Evolutionary conservation across 2,329 filamentous ascomycete species (phyloP), one percentile per base, ranked within the genome.

Genomic region (Xylaria arbuscula): DNA sequence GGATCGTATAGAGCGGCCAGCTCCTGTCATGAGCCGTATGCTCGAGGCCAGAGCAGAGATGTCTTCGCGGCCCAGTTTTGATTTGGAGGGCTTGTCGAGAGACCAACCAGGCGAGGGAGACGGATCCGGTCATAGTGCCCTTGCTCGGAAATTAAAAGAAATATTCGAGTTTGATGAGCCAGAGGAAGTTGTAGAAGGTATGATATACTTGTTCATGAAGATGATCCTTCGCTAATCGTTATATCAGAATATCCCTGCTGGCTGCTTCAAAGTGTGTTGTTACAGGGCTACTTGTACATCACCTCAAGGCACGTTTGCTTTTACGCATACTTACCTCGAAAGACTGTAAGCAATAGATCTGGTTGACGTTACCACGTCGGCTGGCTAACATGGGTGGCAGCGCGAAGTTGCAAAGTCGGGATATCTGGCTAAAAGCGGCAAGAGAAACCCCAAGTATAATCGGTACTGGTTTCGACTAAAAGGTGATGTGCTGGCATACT

Each of bases 241-340:
- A 42, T 19, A 3, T 42, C 79, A 89, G 95, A 98, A 83, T 98
- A 97, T 78, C 92, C 94, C 9, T 98, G 95, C 81, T 98, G 93
- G 90, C 83, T 98, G 47, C 83, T 98, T 40, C 94, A 98, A 78
- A 97, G 92, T 76, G 93, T 97, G 53, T 84, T 98, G 36, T 86
- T 98, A 9, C 94, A 98, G 78, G 96, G 96, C 6, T 98, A 96
- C 78, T 91, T 99, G 87, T 98, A 98, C 81, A 93, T 99, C 76
- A 98, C 96, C 0, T 86, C 92, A 69, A 92, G 91, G 74, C 96
- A 99, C 78, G 92, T 98, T 69, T 98, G 94, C 81, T 99, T 98
- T 79, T 98, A 98, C 78, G 94, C 96, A 47, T 98, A 98, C 78
- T 86, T 98, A n/a, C 94, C 94, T 7, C 97, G 94, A 84, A 97